These are phyloP conservation scores for Hanseniaspora jakobsenii DNA, from an alignment of 805 yeast genomes.

Conservation along the genomic window DNA sequence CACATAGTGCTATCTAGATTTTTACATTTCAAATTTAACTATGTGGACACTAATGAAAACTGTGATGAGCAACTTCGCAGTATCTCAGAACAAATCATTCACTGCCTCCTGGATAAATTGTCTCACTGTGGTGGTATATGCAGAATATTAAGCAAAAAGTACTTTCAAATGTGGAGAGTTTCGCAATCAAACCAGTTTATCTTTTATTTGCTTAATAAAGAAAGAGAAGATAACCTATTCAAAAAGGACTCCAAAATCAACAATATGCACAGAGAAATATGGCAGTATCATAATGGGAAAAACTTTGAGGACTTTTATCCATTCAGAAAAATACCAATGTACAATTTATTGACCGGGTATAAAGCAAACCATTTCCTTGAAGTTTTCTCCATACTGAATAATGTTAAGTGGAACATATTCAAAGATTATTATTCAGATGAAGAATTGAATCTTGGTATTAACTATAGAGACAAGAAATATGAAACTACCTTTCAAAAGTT, in stretches of 20 bases:
- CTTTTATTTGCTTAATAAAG: constrained; percentile 28
- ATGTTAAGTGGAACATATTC: constrained; percentile 18
- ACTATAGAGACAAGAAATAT: constrained; percentile 11
- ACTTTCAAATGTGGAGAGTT: constrained; percentile 56
- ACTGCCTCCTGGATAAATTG: constrained; percentile 23
- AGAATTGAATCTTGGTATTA: constrained; percentile 14
- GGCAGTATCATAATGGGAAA: constrained; percentile 5
- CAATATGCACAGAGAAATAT: constrained; percentile 17
- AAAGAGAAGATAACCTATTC: constrained; percentile 24
- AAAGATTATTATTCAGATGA: constrained; percentile 9
- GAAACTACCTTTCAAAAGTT: constrained; percentile 10
- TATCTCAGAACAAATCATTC: constrained; percentile 19
- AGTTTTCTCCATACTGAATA: constrained; percentile 18
- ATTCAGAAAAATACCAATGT: constrained; percentile 20
- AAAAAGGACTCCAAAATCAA: constrained; percentile 21
- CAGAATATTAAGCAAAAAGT: constrained; percentile 38
- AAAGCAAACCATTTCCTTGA: constrained; percentile 21
- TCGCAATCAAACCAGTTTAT: constrained; percentile 39
- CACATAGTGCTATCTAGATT: constrained; percentile 25
- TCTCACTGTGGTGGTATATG: constrained; percentile 28
- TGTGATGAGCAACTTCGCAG: neutral
- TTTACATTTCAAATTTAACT: constrained; percentile 23
- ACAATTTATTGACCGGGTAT: constrained; percentile 21
- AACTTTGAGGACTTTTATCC: constrained; percentile 17
- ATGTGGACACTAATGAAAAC: constrained; percentile 14